These are phyloP conservation scores for Danielia reshetovae DNA, from an alignment of 805 yeast genomes.

Conservation along the genomic window DNA sequence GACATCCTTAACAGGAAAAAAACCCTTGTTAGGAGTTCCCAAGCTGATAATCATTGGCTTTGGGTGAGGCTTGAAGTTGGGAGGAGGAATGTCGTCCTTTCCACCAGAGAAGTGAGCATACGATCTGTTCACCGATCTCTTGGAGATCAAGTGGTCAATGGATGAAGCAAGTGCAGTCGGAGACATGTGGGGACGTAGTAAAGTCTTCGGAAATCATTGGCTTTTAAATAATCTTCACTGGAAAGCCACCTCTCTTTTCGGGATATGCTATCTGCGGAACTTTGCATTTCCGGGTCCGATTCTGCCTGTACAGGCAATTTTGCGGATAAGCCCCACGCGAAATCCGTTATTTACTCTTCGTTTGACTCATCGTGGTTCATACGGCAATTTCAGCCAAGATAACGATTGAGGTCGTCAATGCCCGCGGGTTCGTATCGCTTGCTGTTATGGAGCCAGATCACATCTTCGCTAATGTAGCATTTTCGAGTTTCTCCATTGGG, in stretches of 20 bases:
- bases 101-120: slow-evolving; percentile 21
- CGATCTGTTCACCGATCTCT: slow-evolving; percentile 23
- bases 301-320: background rate
- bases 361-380: too few species aligned
- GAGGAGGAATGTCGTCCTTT: slow-evolving; percentile 27
- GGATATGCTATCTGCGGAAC: too few species aligned
- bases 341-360: too few species aligned
- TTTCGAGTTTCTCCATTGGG: slow-evolving; percentile 30
- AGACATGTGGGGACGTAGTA: too few species aligned
- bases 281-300: background rate
- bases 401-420: slow-evolving; percentile 3
- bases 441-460: slow-evolving; percentile 47
- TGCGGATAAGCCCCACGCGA: background rate
- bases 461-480: slow-evolving; percentile 61
- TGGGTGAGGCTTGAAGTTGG: slow-evolving; percentile 19
- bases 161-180: background rate
- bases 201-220: too few species aligned
- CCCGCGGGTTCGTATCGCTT: slow-evolving; percentile 40
- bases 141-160: slow-evolving; percentile 22
- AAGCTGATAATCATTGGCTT: slow-evolving; percentile 3
- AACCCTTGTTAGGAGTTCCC: slow-evolving; percentile 7
- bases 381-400: too few species aligned
- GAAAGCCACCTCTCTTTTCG: too few species aligned
- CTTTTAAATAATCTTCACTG: too few species aligned
- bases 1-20: slow-evolving; percentile 6